Evolutionary conservation across 768 basidiomycete genomes (phyloP), one percentile per base, ranked within the genome.

Genomic region (Boletus coccyginus): DNA sequence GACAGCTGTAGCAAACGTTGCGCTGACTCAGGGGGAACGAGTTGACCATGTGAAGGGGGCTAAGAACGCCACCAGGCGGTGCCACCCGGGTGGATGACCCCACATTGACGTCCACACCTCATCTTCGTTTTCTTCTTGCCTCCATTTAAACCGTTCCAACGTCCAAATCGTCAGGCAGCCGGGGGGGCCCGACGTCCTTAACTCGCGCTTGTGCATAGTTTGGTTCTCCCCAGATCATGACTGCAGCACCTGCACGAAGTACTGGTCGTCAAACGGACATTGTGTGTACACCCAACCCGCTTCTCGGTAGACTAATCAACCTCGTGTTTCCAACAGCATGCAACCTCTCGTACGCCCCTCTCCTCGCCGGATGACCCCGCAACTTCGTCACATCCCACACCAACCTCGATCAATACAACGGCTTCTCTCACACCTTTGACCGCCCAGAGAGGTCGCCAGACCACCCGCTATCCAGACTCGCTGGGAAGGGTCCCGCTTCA

Each of bases 401-500:
- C 62, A 4, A 43, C 54, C 3, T 55, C 64, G 0, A 46, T 56
- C 14, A 43, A 42, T 24, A 33, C 57, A 7, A 56, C 52, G 1
- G 8, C 29, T 19, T 49, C 62, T 8, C 45, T 75, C 4, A 68
- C 72, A 24, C 78, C 77, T 7, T 63, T 64, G 6, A 81, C 81
- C 0, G 79, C 79, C 3, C 75, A 71, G 5, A 64, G 72, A 41
- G 74, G 73, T 42, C 77, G 82, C 42, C 60, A 70, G 0, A 67
- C 73, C 35, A 63, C 73, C 29, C 81, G 80, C 17, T 89, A 89
- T 65, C 83, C 84, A 2, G 78, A 81, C 11, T 67, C 73, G 42
- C 81, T 89, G 8, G 80, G 83, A 5, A 83, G 86, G 31, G 86
- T 90, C 7, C 90, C 88, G 0, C 74, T 92, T 14, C 90, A 92